Base-by-base conservation (phyloP, 306 rosid species). In the Boehmeria nivea region DNA sequence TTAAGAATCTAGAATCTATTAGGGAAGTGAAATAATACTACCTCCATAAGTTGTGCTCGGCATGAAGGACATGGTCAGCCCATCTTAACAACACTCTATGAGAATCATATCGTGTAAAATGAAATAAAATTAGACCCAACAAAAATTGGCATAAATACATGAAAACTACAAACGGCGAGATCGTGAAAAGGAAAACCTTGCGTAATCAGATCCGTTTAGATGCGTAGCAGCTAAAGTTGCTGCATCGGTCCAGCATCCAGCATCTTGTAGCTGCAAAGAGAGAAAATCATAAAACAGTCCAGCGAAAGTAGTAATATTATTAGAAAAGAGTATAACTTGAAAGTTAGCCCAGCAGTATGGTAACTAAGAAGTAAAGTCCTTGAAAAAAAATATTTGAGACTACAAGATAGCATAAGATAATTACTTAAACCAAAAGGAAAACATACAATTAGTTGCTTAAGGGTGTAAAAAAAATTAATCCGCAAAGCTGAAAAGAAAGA, bases 171-270 rank as follows among this genome's bases (percentile, higher is more conserved):
- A n/a, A 31, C 36, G 36, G 36, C n/a, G 36, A 31, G 36, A 6
- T 31, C 5, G 36, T 31, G 36, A 31, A 31, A 44, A 42, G 19
- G 64, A 51, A 55, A 65, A 93, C 99, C 99, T 87, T 56, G 96
- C 95, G 75, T 93, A 93, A 72, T 93, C 99, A 38, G 99, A 81
- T 67, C 99, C 99, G 73, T 81, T 73, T 15, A 87, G 80, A 77
- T 87, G 99, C 23, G 74, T 75, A 43, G 99, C 99, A 77, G 99
- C 99, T 70, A 93, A 81, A 64, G 99, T 93, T 22, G 96, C 95
- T 71, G 96, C 99, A 63, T 93, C 99, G 6, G 85, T 69, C 99
- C 99, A 93, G 76, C 94, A 82, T 38, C 99, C 99, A 53, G 96
- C 96, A 64, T 93, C 99, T 83, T 93, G 99, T 63, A 93, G 96